A percentile compares a stretch with the other conserved stretches of the same genome.
Conservation (phyloP, 1,284 basidiomycete species). For the Irpex rosettiformis region DNA sequence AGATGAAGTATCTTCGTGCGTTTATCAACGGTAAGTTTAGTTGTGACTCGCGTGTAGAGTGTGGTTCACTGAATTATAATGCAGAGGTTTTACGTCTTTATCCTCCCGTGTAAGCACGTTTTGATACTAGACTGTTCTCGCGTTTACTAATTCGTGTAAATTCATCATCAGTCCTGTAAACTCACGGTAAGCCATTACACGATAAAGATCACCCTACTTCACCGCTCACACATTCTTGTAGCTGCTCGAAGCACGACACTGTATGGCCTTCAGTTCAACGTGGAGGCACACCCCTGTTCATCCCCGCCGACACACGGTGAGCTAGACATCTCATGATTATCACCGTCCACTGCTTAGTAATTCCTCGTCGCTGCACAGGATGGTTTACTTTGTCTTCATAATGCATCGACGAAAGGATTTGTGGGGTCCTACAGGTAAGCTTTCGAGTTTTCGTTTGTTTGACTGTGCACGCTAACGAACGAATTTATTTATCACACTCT, state of each 20-base stretch:
- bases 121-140: too few relatives aligned
- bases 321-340: neutral
- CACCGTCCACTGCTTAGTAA: neutral
- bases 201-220: neutral
- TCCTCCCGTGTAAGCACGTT: slow-evolving; percentile 26
- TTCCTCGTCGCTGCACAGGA: slow-evolving; percentile 25
- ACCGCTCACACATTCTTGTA: neutral
- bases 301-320: slow-evolving; percentile 17
- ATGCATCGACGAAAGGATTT: slow-evolving; percentile 63
- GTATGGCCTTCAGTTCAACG: slow-evolving; percentile 22
- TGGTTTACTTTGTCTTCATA: slow-evolving; percentile 50
- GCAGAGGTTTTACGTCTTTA: slow-evolving; percentile 29
- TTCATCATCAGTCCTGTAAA: neutral
- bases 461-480: too few relatives aligned
- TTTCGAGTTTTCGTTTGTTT: slow-evolving; percentile 9
- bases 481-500: too few relatives aligned
- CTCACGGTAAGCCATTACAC: neutral
- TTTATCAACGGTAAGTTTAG: slow-evolving; percentile 28
- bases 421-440: slow-evolving; percentile 61
- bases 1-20: slow-evolving; percentile 30
- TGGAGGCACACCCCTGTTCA: slow-evolving; percentile 23
- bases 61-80: neutral
- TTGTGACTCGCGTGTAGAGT: neutral
- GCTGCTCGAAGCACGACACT: slow-evolving; percentile 20
- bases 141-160: too few relatives aligned